Conservation (phyloP, 345 rosid species). For the Eucalyptus tenuipes region DNA sequence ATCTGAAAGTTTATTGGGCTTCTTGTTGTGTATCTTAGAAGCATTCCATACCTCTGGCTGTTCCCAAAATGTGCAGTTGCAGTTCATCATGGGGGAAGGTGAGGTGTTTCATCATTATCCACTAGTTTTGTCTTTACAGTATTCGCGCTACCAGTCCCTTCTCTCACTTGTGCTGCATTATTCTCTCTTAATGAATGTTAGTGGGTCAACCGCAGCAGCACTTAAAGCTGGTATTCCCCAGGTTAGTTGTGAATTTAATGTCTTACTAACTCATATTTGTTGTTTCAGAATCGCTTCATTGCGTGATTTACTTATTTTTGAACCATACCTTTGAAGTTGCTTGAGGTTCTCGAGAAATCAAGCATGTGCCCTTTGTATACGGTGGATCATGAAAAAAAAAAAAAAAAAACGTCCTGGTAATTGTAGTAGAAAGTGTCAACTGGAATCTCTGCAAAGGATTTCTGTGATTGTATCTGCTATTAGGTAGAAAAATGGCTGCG, state of each 20-base stretch:
- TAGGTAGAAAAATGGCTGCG: neutral
- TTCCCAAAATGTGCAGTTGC: conserved; percentile 63
- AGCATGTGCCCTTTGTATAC: neutral
- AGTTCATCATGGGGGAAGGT: conserved; percentile 96
- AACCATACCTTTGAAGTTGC: neutral
- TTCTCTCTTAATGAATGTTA: neutral
- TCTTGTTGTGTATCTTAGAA: neutral
- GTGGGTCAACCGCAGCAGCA: conserved; percentile 92
- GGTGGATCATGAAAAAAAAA: neutral
- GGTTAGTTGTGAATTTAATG: conserved; percentile 21
- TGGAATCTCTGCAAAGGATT: neutral
- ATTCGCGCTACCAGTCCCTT: neutral
- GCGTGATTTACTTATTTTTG: neutral
- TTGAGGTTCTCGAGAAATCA: neutral
- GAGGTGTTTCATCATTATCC: neutral
- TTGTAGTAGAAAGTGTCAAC: neutral
- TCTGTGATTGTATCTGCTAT: neutral
- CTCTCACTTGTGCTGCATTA: neutral
- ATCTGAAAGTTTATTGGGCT: neutral
- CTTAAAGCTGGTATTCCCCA: conserved; percentile 71
- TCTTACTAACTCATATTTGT: neutral
- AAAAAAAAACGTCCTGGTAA: neutral
- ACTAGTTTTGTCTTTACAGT: neutral
- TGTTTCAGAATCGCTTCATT: neutral
- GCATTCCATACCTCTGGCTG: conserved; percentile 59